phyloP scores from a whole-genome alignment of 1,284 basidiomycete species.

The Limonomyces culmigenus region DNA sequence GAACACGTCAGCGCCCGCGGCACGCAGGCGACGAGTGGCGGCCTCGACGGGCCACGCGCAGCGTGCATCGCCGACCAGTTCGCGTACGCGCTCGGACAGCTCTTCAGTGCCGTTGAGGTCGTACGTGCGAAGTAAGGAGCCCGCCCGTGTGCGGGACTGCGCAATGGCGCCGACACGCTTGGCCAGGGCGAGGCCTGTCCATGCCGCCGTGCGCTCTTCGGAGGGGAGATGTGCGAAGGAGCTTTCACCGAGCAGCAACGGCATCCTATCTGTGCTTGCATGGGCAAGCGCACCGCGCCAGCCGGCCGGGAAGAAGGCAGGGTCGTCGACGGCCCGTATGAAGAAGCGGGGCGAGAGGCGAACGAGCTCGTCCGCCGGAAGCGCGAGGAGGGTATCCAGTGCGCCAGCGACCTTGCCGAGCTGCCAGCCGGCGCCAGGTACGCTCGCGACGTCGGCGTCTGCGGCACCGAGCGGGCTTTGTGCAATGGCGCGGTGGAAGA shows the following conservation, averaged over 20 bases:
- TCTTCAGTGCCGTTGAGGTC: constrained; percentile 46
- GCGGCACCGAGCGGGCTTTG: constrained; percentile 36
- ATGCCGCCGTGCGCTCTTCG: constrained; percentile 36
- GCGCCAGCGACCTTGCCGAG: constrained; percentile 37
- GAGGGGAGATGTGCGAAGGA: constrained; percentile 47
- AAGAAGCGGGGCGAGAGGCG: constrained; percentile 20
- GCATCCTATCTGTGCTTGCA: constrained; percentile 23
- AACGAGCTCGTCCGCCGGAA: constrained; percentile 38
- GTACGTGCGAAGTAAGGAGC: constrained; percentile 43
- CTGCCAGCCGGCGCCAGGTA: constrained; percentile 44
- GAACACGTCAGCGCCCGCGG: constrained; percentile 44
- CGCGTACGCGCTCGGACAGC: constrained; percentile 44
- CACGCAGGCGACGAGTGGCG: constrained; percentile 20
- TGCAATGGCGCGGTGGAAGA: constrained; percentile 50
- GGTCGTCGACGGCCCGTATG: constrained; percentile 47
- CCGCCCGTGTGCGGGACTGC: constrained; percentile 45
- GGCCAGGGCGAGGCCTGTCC: constrained; percentile 40
- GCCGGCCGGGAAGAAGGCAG: constrained; percentile 30
- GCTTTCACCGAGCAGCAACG: constrained; percentile 58
- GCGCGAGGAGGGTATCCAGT: constrained; percentile 33
- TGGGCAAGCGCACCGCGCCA: neutral
- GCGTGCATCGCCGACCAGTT: constrained; percentile 54
- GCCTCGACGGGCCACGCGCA: constrained; percentile 61
- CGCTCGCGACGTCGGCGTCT: constrained; percentile 40
- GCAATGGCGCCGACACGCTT: constrained; percentile 55